Evolutionary conservation across 345 rosid species (phyloP).

Genomic region (Gossypium australe): DNA sequence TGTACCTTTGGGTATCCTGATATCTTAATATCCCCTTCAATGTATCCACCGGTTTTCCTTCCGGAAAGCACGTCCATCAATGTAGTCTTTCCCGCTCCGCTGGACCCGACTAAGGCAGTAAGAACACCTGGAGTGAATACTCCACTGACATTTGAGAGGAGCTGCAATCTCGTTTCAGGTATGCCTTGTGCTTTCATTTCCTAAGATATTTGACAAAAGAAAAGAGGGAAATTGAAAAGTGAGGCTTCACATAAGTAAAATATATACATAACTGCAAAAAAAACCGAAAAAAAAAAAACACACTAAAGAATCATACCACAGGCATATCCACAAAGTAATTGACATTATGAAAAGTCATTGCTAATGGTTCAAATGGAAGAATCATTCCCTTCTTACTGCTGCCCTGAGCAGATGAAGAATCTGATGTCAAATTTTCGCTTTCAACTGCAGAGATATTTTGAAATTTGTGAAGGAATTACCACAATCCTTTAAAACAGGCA

Average conservation of each 20-base stretch:
- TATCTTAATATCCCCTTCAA: conserved; percentile 76
- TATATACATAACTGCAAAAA: background rate
- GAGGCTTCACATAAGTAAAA: background rate
- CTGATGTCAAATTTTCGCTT: background rate
- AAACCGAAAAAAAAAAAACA: background rate
- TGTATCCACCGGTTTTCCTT: conserved; percentile 89
- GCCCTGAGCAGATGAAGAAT: conserved; percentile 19
- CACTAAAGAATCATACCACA: conserved; percentile 35
- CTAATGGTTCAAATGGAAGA: conserved; percentile 83
- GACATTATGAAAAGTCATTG: conserved; percentile 90
- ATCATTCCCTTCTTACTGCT: conserved; percentile 73
- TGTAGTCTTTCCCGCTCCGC: conserved; percentile 97
- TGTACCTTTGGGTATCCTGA: conserved; percentile 80
- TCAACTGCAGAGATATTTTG: conserved; percentile 20
- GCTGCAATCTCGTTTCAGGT: conserved; percentile 63
- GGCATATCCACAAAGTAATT: conserved; percentile 94
- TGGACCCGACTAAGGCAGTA: conserved; percentile 91
- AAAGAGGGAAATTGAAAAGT: background rate
- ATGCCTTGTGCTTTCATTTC: conserved; percentile 71
- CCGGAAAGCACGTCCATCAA: conserved; percentile 98
- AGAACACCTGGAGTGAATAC: conserved; percentile 94
- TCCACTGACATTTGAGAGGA: conserved; percentile 66
- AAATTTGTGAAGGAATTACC: background rate
- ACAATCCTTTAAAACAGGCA: background rate
- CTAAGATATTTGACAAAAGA: conserved; percentile 27